Conservation (phyloP, 805 yeast species). For the Pichia thaimueangensis region DNA sequence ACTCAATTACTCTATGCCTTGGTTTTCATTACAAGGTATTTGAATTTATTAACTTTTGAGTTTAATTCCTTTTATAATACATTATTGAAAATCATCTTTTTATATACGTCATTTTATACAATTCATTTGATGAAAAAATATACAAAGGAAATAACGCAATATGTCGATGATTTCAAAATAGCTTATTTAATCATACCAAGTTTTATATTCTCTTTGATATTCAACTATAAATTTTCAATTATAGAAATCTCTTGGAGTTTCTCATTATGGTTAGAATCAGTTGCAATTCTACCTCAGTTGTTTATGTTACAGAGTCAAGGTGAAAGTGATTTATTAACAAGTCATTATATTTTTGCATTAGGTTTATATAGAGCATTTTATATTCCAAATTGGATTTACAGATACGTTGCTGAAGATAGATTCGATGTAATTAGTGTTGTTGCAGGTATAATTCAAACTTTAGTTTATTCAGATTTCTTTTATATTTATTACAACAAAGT, state of each 20-base stretch:
- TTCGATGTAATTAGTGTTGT: slow-evolving; percentile 65
- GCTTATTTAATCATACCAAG: slow-evolving; percentile 65
- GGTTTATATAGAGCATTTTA: slow-evolving; percentile 87
- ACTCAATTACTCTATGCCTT: slow-evolving; percentile 75
- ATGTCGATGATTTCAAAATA: slow-evolving; percentile 63
- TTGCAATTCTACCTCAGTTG: slow-evolving; percentile 89
- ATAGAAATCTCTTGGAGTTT: slow-evolving; percentile 79
- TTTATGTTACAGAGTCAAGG: slow-evolving; percentile 87
- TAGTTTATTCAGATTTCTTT: slow-evolving; percentile 90
- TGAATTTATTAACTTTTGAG: slow-evolving; percentile 47
- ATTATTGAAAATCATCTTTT: slow-evolving; percentile 74
- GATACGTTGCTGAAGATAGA: slow-evolving; percentile 58
- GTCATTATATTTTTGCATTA: slow-evolving; percentile 89
- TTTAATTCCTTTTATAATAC: slow-evolving; percentile 69
- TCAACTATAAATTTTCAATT: slow-evolving; percentile 58
- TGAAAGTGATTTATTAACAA: slow-evolving; percentile 78
- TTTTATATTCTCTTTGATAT: slow-evolving; percentile 47
- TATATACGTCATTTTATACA: slow-evolving; percentile 68
- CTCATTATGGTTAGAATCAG: slow-evolving; percentile 86
- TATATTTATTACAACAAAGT: slow-evolving; percentile 82
- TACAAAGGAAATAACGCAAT: slow-evolving; percentile 54
- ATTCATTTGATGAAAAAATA: slow-evolving; percentile 65
- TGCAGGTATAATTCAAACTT: slow-evolving; percentile 83
- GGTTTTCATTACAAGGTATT: slow-evolving; percentile 68
- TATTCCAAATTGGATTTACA: slow-evolving; percentile 92